phyloP scores from a whole-genome alignment of 495 filamentous ascomycete genomes.

The Aspergillus leporis region DNA sequence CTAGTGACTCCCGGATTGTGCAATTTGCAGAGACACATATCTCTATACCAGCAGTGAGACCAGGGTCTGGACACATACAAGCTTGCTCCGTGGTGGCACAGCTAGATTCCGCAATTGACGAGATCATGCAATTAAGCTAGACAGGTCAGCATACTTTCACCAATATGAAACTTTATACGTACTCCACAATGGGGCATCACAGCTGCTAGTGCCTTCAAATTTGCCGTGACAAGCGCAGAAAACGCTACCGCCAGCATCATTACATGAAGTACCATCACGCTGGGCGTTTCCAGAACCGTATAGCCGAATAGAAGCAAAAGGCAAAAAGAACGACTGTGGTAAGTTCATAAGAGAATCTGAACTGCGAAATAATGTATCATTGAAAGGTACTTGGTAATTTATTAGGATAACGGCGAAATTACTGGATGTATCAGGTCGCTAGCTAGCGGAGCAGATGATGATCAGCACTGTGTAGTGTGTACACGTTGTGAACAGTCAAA shows the following conservation, averaged over 20 bases:
- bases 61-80: constrained; percentile 29
- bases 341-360: background rate
- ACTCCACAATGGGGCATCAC: constrained; percentile 14
- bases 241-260: background rate
- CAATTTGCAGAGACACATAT: constrained; percentile 26
- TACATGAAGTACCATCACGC: background rate
- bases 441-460: background rate
- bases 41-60: constrained; percentile 18
- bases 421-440: background rate
- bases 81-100: constrained; percentile 26
- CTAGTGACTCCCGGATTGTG: constrained; percentile 25
- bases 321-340: background rate
- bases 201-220: constrained; percentile 9
- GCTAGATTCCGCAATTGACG: constrained; percentile 20
- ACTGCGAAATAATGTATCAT: background rate
- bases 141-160: background rate
- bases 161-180: background rate
- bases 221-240: background rate
- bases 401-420: background rate
- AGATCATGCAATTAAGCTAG: constrained; percentile 29
- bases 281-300: background rate
- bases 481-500: background rate
- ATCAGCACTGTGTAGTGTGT: background rate
- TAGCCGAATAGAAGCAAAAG: background rate
- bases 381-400: no score